A percentile compares a stretch with the other conserved stretches of the same genome.
phyloP scores from a whole-genome alignment of 2,329 filamentous ascomycete genomes.

The Byssochlamys sp. region DNA sequence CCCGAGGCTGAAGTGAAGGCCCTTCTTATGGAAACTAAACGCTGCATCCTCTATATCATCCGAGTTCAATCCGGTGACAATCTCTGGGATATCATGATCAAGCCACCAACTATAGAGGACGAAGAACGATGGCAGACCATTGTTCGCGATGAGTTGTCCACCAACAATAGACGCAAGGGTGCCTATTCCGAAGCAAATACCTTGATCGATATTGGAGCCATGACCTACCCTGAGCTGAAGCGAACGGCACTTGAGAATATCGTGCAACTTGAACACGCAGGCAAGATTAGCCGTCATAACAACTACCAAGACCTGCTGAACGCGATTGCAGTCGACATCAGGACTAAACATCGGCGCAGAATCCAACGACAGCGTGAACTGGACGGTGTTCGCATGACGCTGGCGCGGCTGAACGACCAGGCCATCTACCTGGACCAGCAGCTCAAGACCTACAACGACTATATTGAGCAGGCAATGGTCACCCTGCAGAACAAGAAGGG shows the following conservation, averaged over 20 bases:
- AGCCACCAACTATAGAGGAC: slow-evolving; percentile 76
- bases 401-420: slow-evolving; percentile 46
- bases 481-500: slow-evolving; percentile 95
- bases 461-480: slow-evolving; percentile 96
- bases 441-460: slow-evolving; percentile 95
- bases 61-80: slow-evolving; percentile 85
- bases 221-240: slow-evolving; percentile 88
- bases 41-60: slow-evolving; percentile 94
- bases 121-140: slow-evolving; percentile 78
- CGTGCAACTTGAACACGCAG: slow-evolving; percentile 73
- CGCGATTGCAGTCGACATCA: slow-evolving; percentile 89
- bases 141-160: slow-evolving; percentile 69
- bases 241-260: slow-evolving; percentile 89
- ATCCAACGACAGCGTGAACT: slow-evolving; percentile 86
- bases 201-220: slow-evolving; percentile 76
- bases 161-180: slow-evolving; percentile 59
- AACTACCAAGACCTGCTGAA: slow-evolving; percentile 97
- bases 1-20: slow-evolving; percentile 86
- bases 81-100: slow-evolving; percentile 89
- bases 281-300: slow-evolving; percentile 76
- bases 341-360: slow-evolving; percentile 86
- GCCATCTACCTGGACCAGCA: slow-evolving; percentile 88
- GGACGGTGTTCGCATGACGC: slow-evolving; percentile 48
- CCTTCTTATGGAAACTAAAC: slow-evolving; percentile 95
- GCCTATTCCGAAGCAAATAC: slow-evolving; percentile 81